Conservation (phyloP, 306 rosid genomes). For the Pachyrhizus erosus region DNA sequence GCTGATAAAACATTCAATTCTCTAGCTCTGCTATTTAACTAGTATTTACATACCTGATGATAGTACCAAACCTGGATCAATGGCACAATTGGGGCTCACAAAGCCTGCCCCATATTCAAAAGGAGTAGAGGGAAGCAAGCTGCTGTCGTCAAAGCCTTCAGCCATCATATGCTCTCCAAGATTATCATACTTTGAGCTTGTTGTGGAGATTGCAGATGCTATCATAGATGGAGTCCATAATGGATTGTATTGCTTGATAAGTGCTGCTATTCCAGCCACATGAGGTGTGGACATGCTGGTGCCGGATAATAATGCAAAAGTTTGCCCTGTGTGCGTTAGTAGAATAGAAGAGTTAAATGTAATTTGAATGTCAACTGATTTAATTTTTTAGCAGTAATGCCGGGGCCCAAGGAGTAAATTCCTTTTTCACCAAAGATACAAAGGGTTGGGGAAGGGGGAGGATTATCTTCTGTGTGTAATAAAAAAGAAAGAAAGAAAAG, state of each 20-base stretch:
- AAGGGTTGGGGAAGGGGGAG: background rate
- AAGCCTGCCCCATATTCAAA: constrained; percentile 82
- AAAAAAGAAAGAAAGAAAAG: background rate
- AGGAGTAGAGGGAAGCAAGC: constrained; percentile 69
- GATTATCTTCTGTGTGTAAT: background rate
- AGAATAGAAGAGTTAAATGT: constrained; percentile 12
- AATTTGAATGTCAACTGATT: background rate
- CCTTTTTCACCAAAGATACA: too few species aligned
- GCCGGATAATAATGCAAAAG: constrained; percentile 79
- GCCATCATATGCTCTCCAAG: constrained; percentile 72
- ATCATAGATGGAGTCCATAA: constrained; percentile 91
- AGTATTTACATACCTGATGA: constrained; percentile 57
- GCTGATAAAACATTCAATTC: background rate
- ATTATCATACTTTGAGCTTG: constrained; percentile 67
- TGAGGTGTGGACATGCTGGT: constrained; percentile 97
- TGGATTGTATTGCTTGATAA: constrained; percentile 82
- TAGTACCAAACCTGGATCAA: constrained; percentile 80
- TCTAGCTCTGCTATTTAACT: background rate
- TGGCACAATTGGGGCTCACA: constrained; percentile 63
- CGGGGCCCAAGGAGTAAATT: too few species aligned
- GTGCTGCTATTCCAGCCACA: constrained; percentile 90
- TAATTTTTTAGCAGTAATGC: background rate
- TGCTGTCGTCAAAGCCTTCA: constrained; percentile 55
- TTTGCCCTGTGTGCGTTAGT: constrained; percentile 52
- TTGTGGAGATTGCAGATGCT: constrained; percentile 85